Base-by-base conservation (phyloP, 768 basidiomycete species). In the Tylopilus sp. region DNA sequence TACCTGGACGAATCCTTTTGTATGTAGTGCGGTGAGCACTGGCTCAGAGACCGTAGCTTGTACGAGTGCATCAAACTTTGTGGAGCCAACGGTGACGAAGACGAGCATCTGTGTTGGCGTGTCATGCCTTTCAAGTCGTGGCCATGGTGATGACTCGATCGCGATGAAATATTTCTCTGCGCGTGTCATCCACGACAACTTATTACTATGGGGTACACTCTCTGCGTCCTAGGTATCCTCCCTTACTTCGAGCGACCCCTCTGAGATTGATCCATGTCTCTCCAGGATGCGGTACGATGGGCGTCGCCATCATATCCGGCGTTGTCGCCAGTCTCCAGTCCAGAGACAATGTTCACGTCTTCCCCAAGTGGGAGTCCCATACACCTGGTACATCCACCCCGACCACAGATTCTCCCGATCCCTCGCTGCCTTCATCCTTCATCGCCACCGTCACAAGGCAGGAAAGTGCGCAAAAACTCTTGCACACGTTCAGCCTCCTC, bases 221-320 rank as follows among this genome's bases (percentile, higher is more conserved):
- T 95, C 48, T 93, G 91, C 63, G 83, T 95, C 25, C 71, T 97
- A 75, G 93, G 93, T 76, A 61, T 44, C 31, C 53, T 46, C 54
- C 50, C 57, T 49, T 18, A 4, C 20, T 28, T 33, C 36, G 22
- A 40, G 12, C 22, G 41, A 30, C 55, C 44, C 55, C 23, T 51
- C n/a, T 58, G 31, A 46, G 48, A 49, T 48, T 60, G 52, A 56
- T 57, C 45, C 7, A 45, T 55, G 49, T 60, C 47, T 22, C 50
- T 55, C 28, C 51, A 86, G 97, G 95, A 77, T 98, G 97, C 70
- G 97, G 97, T 51, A 98, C 95, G 11, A 98, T 99, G 97, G 97
- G 97, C 51, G 73, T 98, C 60, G 94, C 97, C 52, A 80, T 99
- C 67, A 80, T 94, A 44, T 95, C 95, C 21, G 97, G 97, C 40